A percentile compares a stretch with the other conserved stretches of the same genome.
These are phyloP conservation scores for Leccinum huronense DNA, from an alignment of 1,284 basidiomycete species.

Conservation along the genomic window DNA sequence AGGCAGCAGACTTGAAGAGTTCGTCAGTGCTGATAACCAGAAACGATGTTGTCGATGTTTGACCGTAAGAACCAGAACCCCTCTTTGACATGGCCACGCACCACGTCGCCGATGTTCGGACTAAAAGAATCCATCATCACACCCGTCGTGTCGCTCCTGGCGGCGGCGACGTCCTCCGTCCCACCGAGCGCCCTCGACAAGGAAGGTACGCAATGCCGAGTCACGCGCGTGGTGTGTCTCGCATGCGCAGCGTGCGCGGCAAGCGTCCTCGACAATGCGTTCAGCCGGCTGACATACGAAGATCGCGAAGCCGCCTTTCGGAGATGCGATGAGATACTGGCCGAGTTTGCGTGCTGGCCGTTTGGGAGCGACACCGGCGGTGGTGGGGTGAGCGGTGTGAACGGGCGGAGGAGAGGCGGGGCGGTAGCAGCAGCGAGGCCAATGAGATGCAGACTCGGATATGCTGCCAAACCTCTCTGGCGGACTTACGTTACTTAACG, in stretches of 20 bases:
- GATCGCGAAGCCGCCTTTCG: conserved; percentile 88
- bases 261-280: conserved; percentile 90
- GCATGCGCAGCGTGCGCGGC: conserved; percentile 90
- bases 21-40: conserved; percentile 57
- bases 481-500: too few species aligned
- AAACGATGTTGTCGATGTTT: conserved; percentile 12
- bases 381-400: too few species aligned
- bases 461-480: too few species aligned
- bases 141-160: conserved; percentile 76
- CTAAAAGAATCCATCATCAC: conserved; percentile 82
- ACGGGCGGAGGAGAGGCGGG: too few species aligned
- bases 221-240: conserved; percentile 75
- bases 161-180: conserved; percentile 76
- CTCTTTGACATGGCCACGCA: conserved; percentile 99
- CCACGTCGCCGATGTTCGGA: conserved; percentile 87
- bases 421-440: too few species aligned
- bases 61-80: background rate
- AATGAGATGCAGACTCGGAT: too few species aligned
- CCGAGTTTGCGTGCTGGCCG: too few species aligned
- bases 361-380: too few species aligned
- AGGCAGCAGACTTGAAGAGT: conserved; percentile 66
- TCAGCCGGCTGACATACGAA: conserved; percentile 84
- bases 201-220: conserved; percentile 77
- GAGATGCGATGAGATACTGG: too few species aligned
- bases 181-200: conserved; percentile 71